Evolutionary conservation across 306 rosid genomes (phyloP).

Genomic region (Dalbergia oliveri): DNA sequence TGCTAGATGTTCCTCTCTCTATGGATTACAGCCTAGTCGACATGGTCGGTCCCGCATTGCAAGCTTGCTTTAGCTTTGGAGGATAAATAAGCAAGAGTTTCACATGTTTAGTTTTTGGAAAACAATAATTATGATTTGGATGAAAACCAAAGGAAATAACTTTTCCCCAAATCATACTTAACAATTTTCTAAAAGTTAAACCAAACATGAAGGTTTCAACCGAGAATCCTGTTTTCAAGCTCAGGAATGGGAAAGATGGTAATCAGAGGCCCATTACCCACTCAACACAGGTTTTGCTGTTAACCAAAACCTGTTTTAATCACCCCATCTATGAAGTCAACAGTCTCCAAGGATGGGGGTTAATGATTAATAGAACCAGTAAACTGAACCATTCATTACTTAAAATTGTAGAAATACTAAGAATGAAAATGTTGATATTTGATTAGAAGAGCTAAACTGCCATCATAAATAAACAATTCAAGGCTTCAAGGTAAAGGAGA

Average conservation of each 20-base stretch:
- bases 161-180: neutral
- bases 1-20: neutral
- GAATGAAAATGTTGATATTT: constrained; percentile 42
- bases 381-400: constrained; percentile 37
- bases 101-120: neutral
- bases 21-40: neutral
- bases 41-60: neutral
- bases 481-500: constrained; percentile 30
- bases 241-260: neutral
- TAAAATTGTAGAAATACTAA: constrained; percentile 35
- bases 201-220: neutral
- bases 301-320: neutral
- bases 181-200: too few relatives aligned
- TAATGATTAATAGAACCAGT: constrained; percentile 21
- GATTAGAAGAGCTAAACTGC: constrained; percentile 42
- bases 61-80: neutral
- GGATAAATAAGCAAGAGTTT: neutral
- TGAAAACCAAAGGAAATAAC: neutral
- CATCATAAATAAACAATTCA: constrained; percentile 41
- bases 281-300: neutral
- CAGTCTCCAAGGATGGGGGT: neutral
- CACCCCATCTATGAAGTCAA: constrained; percentile 7
- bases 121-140: neutral
- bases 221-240: neutral
- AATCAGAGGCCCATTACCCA: neutral